Evolutionary conservation across 805 yeast species (phyloP), one percentile per base, ranked within the genome.

Genomic region (Candida pini): DNA sequence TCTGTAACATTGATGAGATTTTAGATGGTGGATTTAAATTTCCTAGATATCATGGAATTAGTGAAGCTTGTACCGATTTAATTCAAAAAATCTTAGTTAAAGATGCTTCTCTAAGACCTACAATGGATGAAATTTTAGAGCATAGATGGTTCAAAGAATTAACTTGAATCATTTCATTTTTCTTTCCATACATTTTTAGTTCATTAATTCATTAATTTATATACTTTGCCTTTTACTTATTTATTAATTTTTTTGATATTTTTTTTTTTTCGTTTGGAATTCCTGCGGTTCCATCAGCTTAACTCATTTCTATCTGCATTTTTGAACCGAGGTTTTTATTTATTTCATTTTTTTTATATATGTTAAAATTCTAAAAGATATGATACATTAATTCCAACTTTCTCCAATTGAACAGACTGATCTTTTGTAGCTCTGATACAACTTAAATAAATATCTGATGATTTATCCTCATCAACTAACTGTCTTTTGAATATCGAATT

Each of bases 1-100:
- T 90, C 51, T 86, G 87, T 58, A 88, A 86, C 54, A 94, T 89
- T 31, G 97, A 90, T 58, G 97, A 89, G 56, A 92, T 92, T 35
- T 76, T 89, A 76, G 96, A 87, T 45, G 96, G 95, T 1, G 89
- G 81, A 31, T 60, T 89, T 41, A 70, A 84, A 30, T 66, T 87
- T 26, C 94, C 95, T 1, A 66, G 33, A 18, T 54, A 31, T 36
- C 47, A 62, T 40, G 68, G 71, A n/a, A 69, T 77, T 15, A 77
- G 85, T 48, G 78, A 72, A 1, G 72, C 65, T 2, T 75, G 89
- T 47, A 61, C 76, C 18, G 67, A 66, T 5, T 64, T 89, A 53
- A 81, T 89, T 28, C 63, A 64, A 39, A 66, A 53, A 46, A 84
- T 89, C 28, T 65, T 90, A 41, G 75, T 75, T n/a, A 71, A 92